Conservation (phyloP, 345 rosid species). For the Hibiscus syriacus region DNA sequence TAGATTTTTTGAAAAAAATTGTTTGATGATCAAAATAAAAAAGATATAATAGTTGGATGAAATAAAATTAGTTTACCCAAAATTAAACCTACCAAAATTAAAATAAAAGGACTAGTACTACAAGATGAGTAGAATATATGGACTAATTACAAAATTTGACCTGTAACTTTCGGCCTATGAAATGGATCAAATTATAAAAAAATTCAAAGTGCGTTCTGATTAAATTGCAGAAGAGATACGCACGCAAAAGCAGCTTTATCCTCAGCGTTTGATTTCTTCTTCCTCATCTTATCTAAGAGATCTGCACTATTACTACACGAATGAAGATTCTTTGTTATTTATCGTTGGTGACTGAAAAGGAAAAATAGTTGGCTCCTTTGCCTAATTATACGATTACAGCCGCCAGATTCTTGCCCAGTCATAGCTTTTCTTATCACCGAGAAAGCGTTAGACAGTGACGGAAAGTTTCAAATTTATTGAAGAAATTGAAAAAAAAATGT, state of each 20-base stretch:
- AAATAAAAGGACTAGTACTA: no score
- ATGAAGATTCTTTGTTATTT: background rate
- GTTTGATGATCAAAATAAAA: no score
- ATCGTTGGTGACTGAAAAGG: background rate
- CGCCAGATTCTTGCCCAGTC: constrained; percentile 4
- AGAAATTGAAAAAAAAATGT: background rate
- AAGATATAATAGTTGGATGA: no score
- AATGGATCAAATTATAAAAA: background rate
- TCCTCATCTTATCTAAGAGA: background rate
- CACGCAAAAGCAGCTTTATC: background rate
- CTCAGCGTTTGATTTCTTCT: background rate
- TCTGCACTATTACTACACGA: background rate
- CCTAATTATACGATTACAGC: background rate
- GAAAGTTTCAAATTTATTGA: background rate
- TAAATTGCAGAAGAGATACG: background rate
- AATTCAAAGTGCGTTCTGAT: background rate
- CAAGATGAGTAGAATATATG: no score
- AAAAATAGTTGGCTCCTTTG: background rate
- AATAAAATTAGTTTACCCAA: no score
- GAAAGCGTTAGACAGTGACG: background rate
- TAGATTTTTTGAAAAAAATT: no score
- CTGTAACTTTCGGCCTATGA: background rate
- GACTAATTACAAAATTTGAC: background rate
- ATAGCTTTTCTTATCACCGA: background rate
- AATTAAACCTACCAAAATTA: no score